Evolutionary conservation across 176 grass and related monocot genomes (phyloP).

Genomic region (Musa troglodytarum): DNA sequence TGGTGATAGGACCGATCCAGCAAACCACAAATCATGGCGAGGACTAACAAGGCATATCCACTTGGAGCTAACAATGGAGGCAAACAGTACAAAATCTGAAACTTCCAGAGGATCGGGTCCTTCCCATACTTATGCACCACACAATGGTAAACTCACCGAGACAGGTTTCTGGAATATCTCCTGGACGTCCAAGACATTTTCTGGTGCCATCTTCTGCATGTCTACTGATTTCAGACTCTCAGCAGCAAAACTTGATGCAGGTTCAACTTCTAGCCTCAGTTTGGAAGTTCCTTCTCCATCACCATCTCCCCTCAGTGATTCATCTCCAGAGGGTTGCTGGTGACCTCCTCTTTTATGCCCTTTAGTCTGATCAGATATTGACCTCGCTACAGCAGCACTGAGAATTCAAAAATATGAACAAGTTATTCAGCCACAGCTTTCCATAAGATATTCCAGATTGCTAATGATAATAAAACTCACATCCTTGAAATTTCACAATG

Average conservation of each 20-base stretch:
- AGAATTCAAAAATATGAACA: background rate
- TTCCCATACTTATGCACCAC: background rate
- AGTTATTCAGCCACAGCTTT: background rate
- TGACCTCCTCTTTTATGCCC: conserved; percentile 28
- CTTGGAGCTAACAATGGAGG: background rate
- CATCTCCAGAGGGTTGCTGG: conserved; percentile 12
- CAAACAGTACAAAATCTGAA: background rate
- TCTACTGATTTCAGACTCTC: conserved; percentile 23
- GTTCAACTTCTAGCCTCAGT: conserved; percentile 14
- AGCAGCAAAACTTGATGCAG: conserved; percentile 20
- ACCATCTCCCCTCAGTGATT: conserved; percentile 19
- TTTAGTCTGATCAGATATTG: conserved; percentile 33
- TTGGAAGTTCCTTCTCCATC: conserved; percentile 70
- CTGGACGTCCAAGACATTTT: conserved; percentile 38
- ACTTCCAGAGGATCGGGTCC: background rate
- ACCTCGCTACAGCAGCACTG: background rate
- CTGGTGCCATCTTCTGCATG: conserved; percentile 25
- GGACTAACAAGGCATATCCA: background rate
- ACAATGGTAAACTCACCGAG: conserved; percentile 13
- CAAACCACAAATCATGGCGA: background rate
- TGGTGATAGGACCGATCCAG: background rate
- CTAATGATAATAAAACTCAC: background rate
- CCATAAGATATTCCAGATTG: background rate
- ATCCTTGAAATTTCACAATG: background rate
- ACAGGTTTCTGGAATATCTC: conserved; percentile 45